phyloP scores from a whole-genome alignment of 164 flowering plant genomes.

The Magnolia kwangsiensis region DNA sequence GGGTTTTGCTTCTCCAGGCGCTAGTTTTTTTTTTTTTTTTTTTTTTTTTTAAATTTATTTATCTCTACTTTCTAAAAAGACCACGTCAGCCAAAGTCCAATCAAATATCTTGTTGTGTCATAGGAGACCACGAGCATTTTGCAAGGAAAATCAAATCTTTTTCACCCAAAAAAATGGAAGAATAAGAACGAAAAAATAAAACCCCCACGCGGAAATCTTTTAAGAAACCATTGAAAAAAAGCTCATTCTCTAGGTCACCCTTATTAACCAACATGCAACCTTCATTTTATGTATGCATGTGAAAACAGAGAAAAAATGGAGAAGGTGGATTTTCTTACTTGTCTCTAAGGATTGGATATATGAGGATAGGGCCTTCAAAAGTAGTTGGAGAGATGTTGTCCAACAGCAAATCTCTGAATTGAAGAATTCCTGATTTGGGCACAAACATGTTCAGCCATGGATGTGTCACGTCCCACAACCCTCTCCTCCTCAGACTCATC shows the following conservation, averaged over 20 bases:
- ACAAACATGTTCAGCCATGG: constrained; percentile 49
- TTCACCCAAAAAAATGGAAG: not conserved
- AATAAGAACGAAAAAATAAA: not conserved
- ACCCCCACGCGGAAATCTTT: no score
- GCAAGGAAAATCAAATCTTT: not conserved
- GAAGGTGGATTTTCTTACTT: constrained; percentile 21
- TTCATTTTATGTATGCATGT: not conserved
- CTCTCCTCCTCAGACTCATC: constrained; percentile 20
- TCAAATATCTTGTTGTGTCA: not conserved
- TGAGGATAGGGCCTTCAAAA: constrained; percentile 32
- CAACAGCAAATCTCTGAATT: constrained; percentile 29
- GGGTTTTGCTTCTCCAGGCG: no score
- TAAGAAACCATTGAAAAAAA: not conserved
- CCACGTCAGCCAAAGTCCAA: not conserved
- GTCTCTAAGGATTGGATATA: constrained; percentile 34
- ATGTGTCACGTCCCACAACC: constrained; percentile 49
- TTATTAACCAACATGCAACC: not conserved
- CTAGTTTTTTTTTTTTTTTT: no score
- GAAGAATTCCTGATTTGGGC: constrained; percentile 30
- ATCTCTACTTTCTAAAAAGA: not conserved
- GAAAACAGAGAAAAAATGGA: not conserved
- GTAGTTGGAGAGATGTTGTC: constrained; percentile 26
- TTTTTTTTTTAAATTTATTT: no score
- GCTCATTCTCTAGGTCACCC: not conserved
- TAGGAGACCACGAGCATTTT: no score